These are phyloP conservation scores for Phaffia tasmanica DNA, from an alignment of 768 basidiomycete genomes.

Conservation along the genomic window DNA sequence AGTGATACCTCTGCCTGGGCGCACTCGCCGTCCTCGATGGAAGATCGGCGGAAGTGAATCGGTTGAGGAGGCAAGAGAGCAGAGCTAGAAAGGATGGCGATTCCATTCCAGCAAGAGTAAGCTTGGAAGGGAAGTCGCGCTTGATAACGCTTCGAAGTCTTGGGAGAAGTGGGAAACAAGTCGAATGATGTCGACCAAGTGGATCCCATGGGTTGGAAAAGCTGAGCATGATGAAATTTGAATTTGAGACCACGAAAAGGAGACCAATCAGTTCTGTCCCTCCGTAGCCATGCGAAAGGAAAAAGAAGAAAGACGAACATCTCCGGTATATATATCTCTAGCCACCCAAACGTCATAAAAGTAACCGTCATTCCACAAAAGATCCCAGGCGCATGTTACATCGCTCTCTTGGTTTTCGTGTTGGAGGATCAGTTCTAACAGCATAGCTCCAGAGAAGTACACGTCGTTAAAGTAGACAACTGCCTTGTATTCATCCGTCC, in stretches of 20 bases:
- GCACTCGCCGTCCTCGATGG: conserved; percentile 12
- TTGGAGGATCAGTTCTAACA: conserved; percentile 36
- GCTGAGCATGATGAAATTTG: background rate
- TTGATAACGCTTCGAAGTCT: conserved; percentile 30
- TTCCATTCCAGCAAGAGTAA: conserved; percentile 21
- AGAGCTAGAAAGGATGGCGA: background rate
- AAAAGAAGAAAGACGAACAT: conserved; percentile 33
- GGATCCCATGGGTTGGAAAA: conserved; percentile 8
- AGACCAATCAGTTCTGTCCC: conserved; percentile 23
- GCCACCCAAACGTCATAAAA: conserved; percentile 39
- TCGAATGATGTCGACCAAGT: conserved; percentile 24
- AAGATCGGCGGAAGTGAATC: background rate
- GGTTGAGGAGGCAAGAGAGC: background rate
- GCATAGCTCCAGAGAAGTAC: conserved; percentile 33
- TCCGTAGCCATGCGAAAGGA: conserved; percentile 31
- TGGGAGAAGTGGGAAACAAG: conserved; percentile 33
- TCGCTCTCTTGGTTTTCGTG: conserved; percentile 35
- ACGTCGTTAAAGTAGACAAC: conserved; percentile 38
- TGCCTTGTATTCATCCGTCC: conserved; percentile 2
- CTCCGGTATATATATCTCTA: conserved; percentile 35
- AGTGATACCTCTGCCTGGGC: conserved; percentile 24
- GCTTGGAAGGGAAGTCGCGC: conserved; percentile 29
- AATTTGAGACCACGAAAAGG: background rate
- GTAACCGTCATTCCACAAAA: conserved; percentile 27
- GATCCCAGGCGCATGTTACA: conserved; percentile 39